phyloP scores from a whole-genome alignment of 1,284 basidiomycete species.

The Boletellus sp. region DNA sequence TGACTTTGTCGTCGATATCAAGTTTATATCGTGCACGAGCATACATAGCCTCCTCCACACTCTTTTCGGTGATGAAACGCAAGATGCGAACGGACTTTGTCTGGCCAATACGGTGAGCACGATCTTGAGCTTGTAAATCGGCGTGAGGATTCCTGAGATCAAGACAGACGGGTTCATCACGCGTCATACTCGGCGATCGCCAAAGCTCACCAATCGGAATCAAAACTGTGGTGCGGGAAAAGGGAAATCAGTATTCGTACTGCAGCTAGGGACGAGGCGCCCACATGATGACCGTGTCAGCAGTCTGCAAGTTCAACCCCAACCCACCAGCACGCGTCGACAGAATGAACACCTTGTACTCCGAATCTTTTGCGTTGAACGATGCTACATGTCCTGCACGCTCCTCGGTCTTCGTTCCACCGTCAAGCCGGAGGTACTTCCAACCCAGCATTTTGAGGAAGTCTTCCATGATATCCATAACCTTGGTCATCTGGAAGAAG shows the following conservation, averaged over 20 bases:
- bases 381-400: slow-evolving; percentile 86
- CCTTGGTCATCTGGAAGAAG: slow-evolving; percentile 99
- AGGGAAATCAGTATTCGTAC: slow-evolving; percentile 4
- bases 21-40: slow-evolving; percentile 94
- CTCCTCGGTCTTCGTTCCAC: slow-evolving; percentile 97
- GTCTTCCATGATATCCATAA: slow-evolving; percentile 99
- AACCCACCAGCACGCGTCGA: slow-evolving; percentile 97
- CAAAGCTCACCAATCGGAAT: slow-evolving; percentile 71
- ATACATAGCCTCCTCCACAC: slow-evolving; percentile 97
- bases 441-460: slow-evolving; percentile 89
- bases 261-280: slow-evolving; percentile 37
- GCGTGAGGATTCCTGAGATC: slow-evolving; percentile 94
- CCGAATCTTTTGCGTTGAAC: slow-evolving; percentile 91
- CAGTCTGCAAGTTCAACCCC: slow-evolving; percentile 96
- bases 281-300: slow-evolving; percentile 98
- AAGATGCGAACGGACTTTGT: slow-evolving; percentile 97
- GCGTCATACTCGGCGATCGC: not conserved
- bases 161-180: slow-evolving; percentile 1
- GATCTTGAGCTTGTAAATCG: slow-evolving; percentile 98
- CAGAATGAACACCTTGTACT: slow-evolving; percentile 92
- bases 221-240: slow-evolving; percentile 55
- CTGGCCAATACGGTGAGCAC: slow-evolving; percentile 98
- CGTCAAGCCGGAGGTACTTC: slow-evolving; percentile 94
- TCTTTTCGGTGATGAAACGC: slow-evolving; percentile 96
- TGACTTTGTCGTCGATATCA: slow-evolving; percentile 99